Percentiles rank a stretch among this genome's conserved stretches.
Conservation (phyloP, 2,329 filamentous ascomycete species). For the Myriangium duriaei region DNA sequence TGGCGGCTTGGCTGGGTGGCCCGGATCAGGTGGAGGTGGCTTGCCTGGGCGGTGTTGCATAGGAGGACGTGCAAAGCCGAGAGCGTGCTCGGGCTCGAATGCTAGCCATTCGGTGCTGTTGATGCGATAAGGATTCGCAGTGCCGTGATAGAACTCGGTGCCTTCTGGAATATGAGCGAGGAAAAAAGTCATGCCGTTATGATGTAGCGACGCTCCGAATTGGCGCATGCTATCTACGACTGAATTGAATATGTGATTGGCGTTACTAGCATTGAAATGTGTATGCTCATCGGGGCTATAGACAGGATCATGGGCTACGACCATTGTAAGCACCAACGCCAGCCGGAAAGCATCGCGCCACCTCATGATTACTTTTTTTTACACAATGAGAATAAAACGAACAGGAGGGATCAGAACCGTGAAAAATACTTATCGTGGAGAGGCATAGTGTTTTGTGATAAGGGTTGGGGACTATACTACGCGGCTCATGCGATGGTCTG, state of each 20-base stretch:
- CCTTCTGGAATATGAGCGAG: slow-evolving; percentile 51
- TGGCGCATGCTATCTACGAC: slow-evolving; percentile 60
- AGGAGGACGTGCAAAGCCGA: slow-evolving; percentile 43
- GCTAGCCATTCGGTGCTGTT: slow-evolving; percentile 56
- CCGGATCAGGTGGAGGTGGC: not conserved
- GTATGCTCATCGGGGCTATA: too few species aligned
- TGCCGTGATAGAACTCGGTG: slow-evolving; percentile 57
- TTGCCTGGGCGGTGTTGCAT: slow-evolving; percentile 11
- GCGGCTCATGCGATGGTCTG: too few species aligned
- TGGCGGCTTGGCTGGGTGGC: not conserved
- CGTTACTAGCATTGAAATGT: slow-evolving; percentile 19
- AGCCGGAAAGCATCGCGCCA: too few species aligned
- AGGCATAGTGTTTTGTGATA: too few species aligned
- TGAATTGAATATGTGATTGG: slow-evolving; percentile 58
- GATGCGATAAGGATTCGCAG: slow-evolving; percentile 32
- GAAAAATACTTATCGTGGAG: too few species aligned
- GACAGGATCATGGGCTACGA: too few species aligned
- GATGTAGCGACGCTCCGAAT: slow-evolving; percentile 59
- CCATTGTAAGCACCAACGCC: too few species aligned
- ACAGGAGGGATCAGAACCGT: too few species aligned
- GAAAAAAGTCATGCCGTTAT: slow-evolving; percentile 66
- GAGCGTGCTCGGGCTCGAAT: slow-evolving; percentile 63
- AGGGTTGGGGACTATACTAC: too few species aligned
- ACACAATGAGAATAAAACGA: too few species aligned
- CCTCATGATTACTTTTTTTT: too few species aligned